Base-by-base conservation (phyloP, 73 alveolate genomes). In the Paramecium sonneborni region DNA sequence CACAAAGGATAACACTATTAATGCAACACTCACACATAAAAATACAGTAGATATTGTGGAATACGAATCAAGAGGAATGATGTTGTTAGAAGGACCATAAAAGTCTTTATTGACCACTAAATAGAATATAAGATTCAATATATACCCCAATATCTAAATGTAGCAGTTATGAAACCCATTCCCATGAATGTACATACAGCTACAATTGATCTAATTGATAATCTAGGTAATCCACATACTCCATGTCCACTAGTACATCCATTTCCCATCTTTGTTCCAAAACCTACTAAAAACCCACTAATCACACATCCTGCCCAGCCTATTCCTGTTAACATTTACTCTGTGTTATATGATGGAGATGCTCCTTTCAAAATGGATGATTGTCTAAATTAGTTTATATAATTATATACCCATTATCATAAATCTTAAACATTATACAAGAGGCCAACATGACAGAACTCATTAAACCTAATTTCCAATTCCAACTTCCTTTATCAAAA, bases 171-270 rank as follows among this genome's bases (percentile, higher is more conserved):
- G 68, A 86, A 58, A 34, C 93, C 98, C 82, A 93, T 79, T 11
- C 93, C 85, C 98, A 96, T 95, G 91, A 96, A 96, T 1, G 94
- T 23, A 26, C 86, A 46, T 58, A 95, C 97, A 5, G 98, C 98
- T 28, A 93, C 92, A 38, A 96, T 11, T 20, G 99, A 96, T 39
- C 99, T 84, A 39, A 82, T 67, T 12, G 98, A 89, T 34, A 97
- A 84, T 70, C 99, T 89, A n/a, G 99, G 99, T 15, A 98, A 72
- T 4, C 99, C 99, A 94, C 99, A 98, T 6, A 98, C 98, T 26
- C 99, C 99, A 85, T 98, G 99, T 18, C 99, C 99, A 55, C 98
- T 94, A 5, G 99, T 97, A 88, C 99, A 98, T 6, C 99, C 99
- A 85, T 97, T 97, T 20, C 99, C 99, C 96, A 97, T 68, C 85